Percentiles rank a stretch among this genome's conserved stretches.
Conservation (phyloP, 306 rosid species). For the Myrica gale region DNA sequence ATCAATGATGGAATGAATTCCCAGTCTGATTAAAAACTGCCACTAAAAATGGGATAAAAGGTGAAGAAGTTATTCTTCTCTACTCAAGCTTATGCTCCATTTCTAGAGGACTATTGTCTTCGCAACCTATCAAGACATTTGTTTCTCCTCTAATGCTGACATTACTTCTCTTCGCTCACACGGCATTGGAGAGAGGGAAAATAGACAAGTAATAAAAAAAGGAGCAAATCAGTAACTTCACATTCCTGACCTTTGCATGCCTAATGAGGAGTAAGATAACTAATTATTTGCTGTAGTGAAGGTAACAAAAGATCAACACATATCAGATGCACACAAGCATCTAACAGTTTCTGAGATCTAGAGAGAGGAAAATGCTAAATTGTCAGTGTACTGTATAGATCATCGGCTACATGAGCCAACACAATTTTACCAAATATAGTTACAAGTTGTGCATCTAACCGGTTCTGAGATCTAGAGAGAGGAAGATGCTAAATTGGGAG, state of each 20-base stretch:
- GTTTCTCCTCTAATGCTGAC: neutral
- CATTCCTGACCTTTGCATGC: neutral
- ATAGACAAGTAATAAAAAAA: neutral
- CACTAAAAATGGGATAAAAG: no score
- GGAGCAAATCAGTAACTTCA: no score
- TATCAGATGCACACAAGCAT: neutral
- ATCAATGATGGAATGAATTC: neutral
- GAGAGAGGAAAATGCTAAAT: neutral
- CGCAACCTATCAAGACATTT: no score
- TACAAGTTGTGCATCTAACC: no score
- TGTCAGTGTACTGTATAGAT: neutral
- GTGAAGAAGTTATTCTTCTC: no score
- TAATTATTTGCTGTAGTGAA: neutral
- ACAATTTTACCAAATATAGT: neutral
- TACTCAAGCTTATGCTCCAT: no score
- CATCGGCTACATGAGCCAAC: neutral
- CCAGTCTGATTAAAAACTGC: no score
- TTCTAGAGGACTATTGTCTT: no score
- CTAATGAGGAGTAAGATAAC: neutral
- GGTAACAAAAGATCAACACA: neutral
- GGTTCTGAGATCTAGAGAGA: no score
- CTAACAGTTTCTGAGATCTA: neutral
- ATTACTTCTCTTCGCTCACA: neutral
- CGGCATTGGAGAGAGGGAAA: neutral
- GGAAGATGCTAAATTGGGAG: no score